Evolutionary conservation across 768 basidiomycete genomes (phyloP).

Genomic region (Psilocybe azurescens): DNA sequence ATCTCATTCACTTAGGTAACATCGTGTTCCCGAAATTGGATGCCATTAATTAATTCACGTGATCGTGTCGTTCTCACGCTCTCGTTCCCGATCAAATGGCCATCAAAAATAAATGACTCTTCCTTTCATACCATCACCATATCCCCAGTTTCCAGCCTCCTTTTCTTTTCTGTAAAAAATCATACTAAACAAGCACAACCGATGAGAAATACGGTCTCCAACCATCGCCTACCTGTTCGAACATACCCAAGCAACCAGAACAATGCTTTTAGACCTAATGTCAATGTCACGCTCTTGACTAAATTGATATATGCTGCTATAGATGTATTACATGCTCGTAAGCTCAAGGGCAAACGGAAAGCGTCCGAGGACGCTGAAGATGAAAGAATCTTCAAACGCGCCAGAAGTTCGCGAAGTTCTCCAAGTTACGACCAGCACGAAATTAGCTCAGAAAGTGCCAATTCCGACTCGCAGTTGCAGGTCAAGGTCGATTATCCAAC

Average conservation of each 20-base stretch:
- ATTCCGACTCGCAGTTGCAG: not conserved
- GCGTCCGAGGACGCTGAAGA: not conserved
- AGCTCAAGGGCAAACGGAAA: slow-evolving; percentile 1
- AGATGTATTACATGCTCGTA: not conserved
- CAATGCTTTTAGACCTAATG: not conserved
- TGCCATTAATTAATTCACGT: not conserved
- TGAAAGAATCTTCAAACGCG: not conserved
- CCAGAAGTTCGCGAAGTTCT: not conserved
- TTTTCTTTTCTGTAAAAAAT: not conserved
- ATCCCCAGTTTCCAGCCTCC: not conserved
- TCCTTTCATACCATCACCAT: slow-evolving; percentile 2
- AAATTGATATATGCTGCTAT: not conserved
- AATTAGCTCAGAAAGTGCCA: not conserved
- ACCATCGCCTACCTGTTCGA: slow-evolving; percentile 1
- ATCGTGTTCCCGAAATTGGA: no score
- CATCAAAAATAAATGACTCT: not conserved
- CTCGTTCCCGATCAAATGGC: not conserved
- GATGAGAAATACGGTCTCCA: not conserved
- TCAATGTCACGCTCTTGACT: slow-evolving; percentile 3
- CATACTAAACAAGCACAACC: not conserved
- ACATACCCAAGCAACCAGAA: slow-evolving; percentile 7
- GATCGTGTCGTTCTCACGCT: slow-evolving; percentile 1
- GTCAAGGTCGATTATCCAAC: not conserved
- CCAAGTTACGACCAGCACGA: not conserved
- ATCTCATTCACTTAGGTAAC: no score